A percentile compares a stretch with the other conserved stretches of the same genome.
Evolutionary conservation across 495 filamentous ascomycete species (phyloP).

Genomic region (Penicillium riverlandense): DNA sequence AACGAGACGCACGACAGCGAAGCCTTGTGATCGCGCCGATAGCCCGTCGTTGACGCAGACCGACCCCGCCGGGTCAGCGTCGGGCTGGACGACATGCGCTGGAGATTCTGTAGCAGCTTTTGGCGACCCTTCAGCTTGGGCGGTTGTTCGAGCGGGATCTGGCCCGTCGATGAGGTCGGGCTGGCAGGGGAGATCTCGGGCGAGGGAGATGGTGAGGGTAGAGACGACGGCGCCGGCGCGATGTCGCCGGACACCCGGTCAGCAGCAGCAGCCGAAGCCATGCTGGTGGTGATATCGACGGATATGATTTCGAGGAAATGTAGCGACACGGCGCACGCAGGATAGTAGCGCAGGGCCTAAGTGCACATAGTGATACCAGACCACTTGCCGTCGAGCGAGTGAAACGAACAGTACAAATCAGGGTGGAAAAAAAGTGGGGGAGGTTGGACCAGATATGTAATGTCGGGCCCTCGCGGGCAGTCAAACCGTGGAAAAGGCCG

Average conservation of each 20-base stretch:
- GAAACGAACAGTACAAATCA: not conserved
- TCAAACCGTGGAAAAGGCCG: constrained; percentile 17
- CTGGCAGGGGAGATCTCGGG: constrained; percentile 22
- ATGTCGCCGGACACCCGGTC: constrained; percentile 16
- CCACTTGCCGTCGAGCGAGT: no score
- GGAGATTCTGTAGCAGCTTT: constrained; percentile 68
- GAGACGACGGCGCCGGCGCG: not conserved
- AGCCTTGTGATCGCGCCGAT: constrained; percentile 59
- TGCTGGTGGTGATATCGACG: constrained; percentile 4
- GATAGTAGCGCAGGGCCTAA: no score
- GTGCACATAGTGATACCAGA: no score
- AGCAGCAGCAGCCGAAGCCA: constrained; percentile 13
- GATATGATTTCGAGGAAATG: no score
- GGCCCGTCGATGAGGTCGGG: constrained; percentile 22
- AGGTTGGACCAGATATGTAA: not conserved
- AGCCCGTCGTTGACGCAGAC: constrained; percentile 41
- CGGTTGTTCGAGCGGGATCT: constrained; percentile 43
- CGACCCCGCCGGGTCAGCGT: constrained; percentile 60
- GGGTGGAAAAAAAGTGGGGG: constrained; percentile 1
- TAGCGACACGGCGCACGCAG: no score
- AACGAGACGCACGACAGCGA: constrained; percentile 87
- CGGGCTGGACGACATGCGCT: constrained; percentile 84
- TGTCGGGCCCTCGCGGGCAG: constrained; percentile 13
- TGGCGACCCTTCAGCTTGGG: constrained; percentile 66
- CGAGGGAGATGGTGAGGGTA: constrained; percentile 1